Evolutionary conservation across 2,329 filamentous ascomycete genomes (phyloP).

Genomic region (Torrubiella hemipterigena): DNA sequence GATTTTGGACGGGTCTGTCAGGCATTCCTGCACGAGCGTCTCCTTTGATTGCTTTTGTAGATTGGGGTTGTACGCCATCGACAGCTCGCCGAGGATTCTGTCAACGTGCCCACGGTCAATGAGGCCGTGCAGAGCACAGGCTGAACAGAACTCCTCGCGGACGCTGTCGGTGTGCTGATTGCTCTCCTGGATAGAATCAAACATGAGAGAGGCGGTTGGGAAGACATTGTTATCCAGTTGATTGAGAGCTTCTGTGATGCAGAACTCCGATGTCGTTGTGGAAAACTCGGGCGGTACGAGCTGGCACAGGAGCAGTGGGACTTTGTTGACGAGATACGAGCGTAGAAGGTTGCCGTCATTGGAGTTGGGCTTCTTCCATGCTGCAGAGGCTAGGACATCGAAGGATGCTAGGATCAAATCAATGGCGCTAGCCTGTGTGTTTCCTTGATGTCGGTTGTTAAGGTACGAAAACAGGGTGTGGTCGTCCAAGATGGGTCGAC

Average conservation of each 20-base stretch:
- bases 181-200: conserved; percentile 44
- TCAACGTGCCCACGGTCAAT: conserved; percentile 69
- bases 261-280: conserved; percentile 61
- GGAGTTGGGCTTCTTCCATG: conserved; percentile 50
- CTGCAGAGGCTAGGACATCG: conserved; percentile 77
- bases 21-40: conserved; percentile 64
- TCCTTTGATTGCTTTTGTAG: conserved; percentile 68
- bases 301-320: conserved; percentile 41
- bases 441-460: conserved; percentile 74
- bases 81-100: conserved; percentile 70
- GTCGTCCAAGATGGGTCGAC: conserved; percentile 75
- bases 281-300: conserved; percentile 55
- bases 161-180: conserved; percentile 47
- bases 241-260: conserved; percentile 59
- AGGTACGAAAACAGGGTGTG: conserved; percentile 65
- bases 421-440: conserved; percentile 64
- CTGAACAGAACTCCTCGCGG: conserved; percentile 69
- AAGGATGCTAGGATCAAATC: conserved; percentile 84
- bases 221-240: conserved; percentile 75
- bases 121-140: conserved; percentile 80
- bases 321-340: conserved; percentile 70
- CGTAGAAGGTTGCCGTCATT: conserved; percentile 61
- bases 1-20: conserved; percentile 61
- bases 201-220: conserved; percentile 46
- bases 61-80: conserved; percentile 65